Evolutionary conservation across 148 eudicot genomes (phyloP).

Genomic region (Cornus florida): DNA sequence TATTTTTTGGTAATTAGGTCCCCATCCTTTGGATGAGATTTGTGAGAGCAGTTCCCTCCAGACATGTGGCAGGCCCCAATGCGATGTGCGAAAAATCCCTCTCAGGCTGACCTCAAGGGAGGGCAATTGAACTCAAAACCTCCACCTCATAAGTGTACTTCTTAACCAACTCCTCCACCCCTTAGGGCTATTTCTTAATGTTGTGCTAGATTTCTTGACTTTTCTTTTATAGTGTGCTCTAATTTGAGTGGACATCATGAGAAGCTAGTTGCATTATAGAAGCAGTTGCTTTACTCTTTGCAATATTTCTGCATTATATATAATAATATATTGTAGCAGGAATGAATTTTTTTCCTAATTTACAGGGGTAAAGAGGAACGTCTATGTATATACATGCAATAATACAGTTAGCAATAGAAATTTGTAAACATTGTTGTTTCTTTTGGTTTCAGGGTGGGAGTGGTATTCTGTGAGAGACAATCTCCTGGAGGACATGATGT

Average conservation of each 20-base stretch:
- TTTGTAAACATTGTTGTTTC: background rate
- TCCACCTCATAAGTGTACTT: no score
- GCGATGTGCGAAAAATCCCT: no score
- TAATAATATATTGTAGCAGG: no score
- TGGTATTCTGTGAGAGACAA: conserved; percentile 92
- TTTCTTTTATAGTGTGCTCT: background rate
- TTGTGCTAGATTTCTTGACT: background rate
- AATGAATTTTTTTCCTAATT: background rate
- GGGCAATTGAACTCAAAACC: no score
- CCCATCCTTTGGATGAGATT: no score
- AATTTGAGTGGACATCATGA: no score
- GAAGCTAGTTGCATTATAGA: background rate
- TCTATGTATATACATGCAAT: background rate
- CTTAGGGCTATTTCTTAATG: background rate
- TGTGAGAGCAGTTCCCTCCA: no score
- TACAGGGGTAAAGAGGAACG: background rate
- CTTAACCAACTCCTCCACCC: no score
- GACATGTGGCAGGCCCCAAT: no score
- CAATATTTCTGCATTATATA: background rate
- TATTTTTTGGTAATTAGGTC: no score
- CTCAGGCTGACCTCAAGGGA: no score
- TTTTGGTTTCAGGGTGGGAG: conserved; percentile 66
- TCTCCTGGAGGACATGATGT: conserved; percentile 99
- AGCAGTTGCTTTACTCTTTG: background rate
- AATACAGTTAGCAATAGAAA: background rate